Evolutionary conservation across 2,329 filamentous ascomycete species (phyloP), one percentile per base, ranked within the genome.

Genomic region (Blumeriella jaapii): DNA sequence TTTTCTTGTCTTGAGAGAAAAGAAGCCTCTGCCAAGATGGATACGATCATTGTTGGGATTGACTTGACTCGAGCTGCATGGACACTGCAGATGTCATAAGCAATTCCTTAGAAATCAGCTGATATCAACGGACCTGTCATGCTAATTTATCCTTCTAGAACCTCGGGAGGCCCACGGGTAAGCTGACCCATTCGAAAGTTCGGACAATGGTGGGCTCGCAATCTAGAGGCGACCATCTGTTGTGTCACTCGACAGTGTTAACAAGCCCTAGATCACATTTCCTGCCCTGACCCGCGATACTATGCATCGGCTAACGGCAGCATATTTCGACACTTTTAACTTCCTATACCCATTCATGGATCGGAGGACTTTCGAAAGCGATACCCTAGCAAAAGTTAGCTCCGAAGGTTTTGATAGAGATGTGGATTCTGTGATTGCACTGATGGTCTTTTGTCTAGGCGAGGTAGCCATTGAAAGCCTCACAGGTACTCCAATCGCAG

Each of bases 241-340:
- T n/a, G n/a, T n/a, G n/a, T n/a, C n/a, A n/a, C n/a, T n/a, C n/a
- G n/a, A n/a, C n/a, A n/a, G n/a, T n/a, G n/a, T n/a, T n/a, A n/a
- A n/a, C n/a, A n/a, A n/a, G 2, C 7, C n/a, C 18, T 25, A 34
- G 31, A 18, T 40, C 22, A 52, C 42, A 1, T 55, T 55, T 39
- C 50, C 51, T 2, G 50, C 48, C 4, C 47, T 74, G 30, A 61
- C 59, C 9, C 63, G 63, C 51, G 66, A 70, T 5, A 58, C 59
- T 2, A 67, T 75, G 55, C 61, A 65, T 38, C 57, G 59, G 15
- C 58, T 71, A 23, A 62, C 63, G 38, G 68, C 67, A 31, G 61
- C 63, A 0, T 78, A 71, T 48, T 78, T 78, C 49, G 66, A 72
- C 45, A 68, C 63, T 2, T 71, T 72, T 55, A 76, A 77, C 48